Conservation (phyloP, 192 early-diverging fungal species). For the Physocladia obscura region DNA sequence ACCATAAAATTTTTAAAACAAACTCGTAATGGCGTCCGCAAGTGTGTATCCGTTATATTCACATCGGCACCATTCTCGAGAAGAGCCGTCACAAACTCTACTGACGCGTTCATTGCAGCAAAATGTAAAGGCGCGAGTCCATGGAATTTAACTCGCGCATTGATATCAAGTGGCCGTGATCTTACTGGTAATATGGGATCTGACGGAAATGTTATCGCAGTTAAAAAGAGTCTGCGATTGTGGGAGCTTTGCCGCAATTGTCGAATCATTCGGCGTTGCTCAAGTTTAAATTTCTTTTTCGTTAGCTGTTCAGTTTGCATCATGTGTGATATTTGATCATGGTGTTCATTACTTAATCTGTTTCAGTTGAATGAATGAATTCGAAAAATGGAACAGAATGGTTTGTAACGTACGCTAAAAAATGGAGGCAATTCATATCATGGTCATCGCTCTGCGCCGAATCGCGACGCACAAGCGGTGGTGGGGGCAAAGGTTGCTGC, state of each 20-base stretch:
- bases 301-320: not conserved
- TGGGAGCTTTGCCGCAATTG: not conserved
- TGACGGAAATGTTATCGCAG: not conserved
- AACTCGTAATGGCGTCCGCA: slow-evolving; percentile 20
- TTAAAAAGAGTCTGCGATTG: not conserved
- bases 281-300: not conserved
- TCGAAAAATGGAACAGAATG: not conserved
- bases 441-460: slow-evolving; percentile 31
- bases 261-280: not conserved
- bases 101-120: slow-evolving; percentile 28
- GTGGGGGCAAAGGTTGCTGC: not conserved
- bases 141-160: slow-evolving; percentile 24
- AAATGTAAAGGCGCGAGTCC: slow-evolving; percentile 27
- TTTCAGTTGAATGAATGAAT: not conserved
- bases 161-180: not conserved
- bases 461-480: slow-evolving; percentile 21
- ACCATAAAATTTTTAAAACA: not conserved
- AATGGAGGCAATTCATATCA: slow-evolving; percentile 32
- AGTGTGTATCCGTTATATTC: slow-evolving; percentile 20
- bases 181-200: not conserved
- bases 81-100: slow-evolving; percentile 7
- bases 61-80: slow-evolving; percentile 21
- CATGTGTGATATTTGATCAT: not conserved
- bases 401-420: slow-evolving; percentile 16
- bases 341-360: slow-evolving; percentile 7